Evolutionary conservation across 2,329 filamentous ascomycete species (phyloP).

Genomic region (Scytalidium sp.): DNA sequence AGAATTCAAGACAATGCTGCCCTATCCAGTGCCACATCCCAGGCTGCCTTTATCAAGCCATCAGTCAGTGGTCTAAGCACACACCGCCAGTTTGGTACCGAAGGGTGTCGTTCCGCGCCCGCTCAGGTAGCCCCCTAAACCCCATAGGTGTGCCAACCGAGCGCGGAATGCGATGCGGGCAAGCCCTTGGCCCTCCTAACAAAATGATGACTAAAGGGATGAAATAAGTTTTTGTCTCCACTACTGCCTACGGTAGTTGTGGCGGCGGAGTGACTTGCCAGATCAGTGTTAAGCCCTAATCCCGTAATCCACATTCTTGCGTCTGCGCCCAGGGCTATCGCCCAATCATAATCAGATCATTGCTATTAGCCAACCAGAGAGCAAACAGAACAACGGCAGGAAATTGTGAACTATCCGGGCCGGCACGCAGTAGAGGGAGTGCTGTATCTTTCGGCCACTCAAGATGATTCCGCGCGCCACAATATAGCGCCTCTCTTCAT

Average conservation of each 20-base stretch:
- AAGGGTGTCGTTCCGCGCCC: background rate
- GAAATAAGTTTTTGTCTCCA: background rate
- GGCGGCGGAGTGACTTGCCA: background rate
- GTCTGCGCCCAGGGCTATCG: too few species aligned
- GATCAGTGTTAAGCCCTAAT: background rate
- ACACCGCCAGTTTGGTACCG: background rate
- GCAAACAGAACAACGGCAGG: too few species aligned
- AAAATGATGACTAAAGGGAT: background rate
- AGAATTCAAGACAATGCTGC: too few species aligned
- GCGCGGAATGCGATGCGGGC: constrained; percentile 6
- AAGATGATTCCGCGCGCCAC: too few species aligned
- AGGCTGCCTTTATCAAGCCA: background rate
- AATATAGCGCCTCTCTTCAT: too few species aligned
- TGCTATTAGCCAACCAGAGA: too few species aligned
- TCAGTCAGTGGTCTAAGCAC: background rate
- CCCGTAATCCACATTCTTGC: too few species aligned
- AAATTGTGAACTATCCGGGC: too few species aligned
- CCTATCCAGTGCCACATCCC: background rate
- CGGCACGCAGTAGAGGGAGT: too few species aligned
- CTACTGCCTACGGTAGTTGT: background rate
- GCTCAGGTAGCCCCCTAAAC: constrained; percentile 25
- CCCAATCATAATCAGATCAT: too few species aligned
- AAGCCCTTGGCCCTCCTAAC: background rate
- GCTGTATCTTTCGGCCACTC: too few species aligned
- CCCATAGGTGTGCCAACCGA: constrained; percentile 38